phyloP scores from a whole-genome alignment of 1,139 yeast genomes.

The Geotrichum klebahnii region DNA sequence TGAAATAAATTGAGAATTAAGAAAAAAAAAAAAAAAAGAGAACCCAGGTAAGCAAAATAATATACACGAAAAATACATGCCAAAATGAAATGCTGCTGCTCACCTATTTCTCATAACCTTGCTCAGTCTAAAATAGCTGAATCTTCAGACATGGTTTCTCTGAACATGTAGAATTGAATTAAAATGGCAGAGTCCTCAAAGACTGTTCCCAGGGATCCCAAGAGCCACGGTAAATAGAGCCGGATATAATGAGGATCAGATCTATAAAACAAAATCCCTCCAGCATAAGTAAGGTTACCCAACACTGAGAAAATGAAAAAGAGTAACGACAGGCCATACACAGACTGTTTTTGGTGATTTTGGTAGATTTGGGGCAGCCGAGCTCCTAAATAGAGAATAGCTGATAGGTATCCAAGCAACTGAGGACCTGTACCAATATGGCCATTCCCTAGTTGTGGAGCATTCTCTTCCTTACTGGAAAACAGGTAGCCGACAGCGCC shows the following conservation, averaged over 20 bases:
- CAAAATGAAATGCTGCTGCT: too few species aligned
- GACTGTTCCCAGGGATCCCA: slow-evolving; percentile 72
- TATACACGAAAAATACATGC: too few species aligned
- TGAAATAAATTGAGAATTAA: too few species aligned
- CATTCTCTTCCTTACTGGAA: slow-evolving; percentile 35
- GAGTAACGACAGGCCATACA: slow-evolving; percentile 67
- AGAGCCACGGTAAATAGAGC: slow-evolving; percentile 66
- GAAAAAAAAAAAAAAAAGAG: too few species aligned
- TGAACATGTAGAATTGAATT: slow-evolving; percentile 60
- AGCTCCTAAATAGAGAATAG: slow-evolving; percentile 67
- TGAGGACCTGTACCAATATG: slow-evolving; percentile 56
- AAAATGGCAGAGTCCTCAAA: slow-evolving; percentile 62
- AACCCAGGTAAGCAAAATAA: too few species aligned
- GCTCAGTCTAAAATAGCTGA: slow-evolving; percentile 17
- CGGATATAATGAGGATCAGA: slow-evolving; percentile 56
- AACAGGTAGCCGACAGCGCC: slow-evolving; percentile 60
- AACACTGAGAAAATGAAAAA: slow-evolving; percentile 71
- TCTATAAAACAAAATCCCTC: slow-evolving; percentile 65
- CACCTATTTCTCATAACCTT: too few species aligned
- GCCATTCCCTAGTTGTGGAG: slow-evolving; percentile 26
- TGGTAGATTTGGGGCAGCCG: slow-evolving; percentile 75
- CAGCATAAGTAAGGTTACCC: slow-evolving; percentile 74
- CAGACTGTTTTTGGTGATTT: slow-evolving; percentile 64
- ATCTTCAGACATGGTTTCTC: slow-evolving; percentile 29
- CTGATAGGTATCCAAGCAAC: slow-evolving; percentile 67